These are phyloP conservation scores for Phytophthora fragariaefolia DNA, from an alignment of 352 stramenopile species.

Conservation along the genomic window DNA sequence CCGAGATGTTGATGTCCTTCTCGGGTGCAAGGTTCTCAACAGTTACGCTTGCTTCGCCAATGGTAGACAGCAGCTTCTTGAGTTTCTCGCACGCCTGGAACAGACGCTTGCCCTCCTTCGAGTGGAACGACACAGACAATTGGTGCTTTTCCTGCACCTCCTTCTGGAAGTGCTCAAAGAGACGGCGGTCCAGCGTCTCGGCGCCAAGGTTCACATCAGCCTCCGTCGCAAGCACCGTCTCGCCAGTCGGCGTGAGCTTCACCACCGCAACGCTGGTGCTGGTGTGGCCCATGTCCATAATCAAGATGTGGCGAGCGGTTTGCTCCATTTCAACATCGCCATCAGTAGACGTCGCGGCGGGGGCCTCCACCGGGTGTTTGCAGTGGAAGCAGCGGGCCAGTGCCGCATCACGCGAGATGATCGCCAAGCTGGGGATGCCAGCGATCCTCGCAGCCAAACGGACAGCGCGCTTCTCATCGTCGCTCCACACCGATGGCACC, in stretches of 20 bases:
- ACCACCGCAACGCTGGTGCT: slow-evolving; percentile 78
- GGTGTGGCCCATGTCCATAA: slow-evolving; percentile 90
- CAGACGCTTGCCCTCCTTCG: slow-evolving; percentile 87
- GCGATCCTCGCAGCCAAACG: slow-evolving; percentile 63
- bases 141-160: slow-evolving; percentile 67
- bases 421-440: slow-evolving; percentile 54
- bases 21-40: slow-evolving; percentile 88
- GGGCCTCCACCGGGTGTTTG: slow-evolving; percentile 76
- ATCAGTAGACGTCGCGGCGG: slow-evolving; percentile 16
- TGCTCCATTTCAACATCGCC: slow-evolving; percentile 36
- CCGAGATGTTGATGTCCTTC: slow-evolving; percentile 79
- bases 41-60: slow-evolving; percentile 75
- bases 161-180: slow-evolving; percentile 85
- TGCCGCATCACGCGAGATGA: slow-evolving; percentile 62
- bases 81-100: slow-evolving; percentile 89
- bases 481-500: slow-evolving; percentile 66
- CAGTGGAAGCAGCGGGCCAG: slow-evolving; percentile 80
- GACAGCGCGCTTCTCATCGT: slow-evolving; percentile 57
- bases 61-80: slow-evolving; percentile 91
- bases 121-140: slow-evolving; percentile 57
- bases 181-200: slow-evolving; percentile 74
- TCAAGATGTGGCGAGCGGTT: slow-evolving; percentile 63
- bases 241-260: slow-evolving; percentile 65
- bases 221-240: slow-evolving; percentile 62
- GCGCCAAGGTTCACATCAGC: slow-evolving; percentile 68